Base-by-base conservation (phyloP, 2,329 filamentous ascomycete species). In the Helotiales sp. region DNA sequence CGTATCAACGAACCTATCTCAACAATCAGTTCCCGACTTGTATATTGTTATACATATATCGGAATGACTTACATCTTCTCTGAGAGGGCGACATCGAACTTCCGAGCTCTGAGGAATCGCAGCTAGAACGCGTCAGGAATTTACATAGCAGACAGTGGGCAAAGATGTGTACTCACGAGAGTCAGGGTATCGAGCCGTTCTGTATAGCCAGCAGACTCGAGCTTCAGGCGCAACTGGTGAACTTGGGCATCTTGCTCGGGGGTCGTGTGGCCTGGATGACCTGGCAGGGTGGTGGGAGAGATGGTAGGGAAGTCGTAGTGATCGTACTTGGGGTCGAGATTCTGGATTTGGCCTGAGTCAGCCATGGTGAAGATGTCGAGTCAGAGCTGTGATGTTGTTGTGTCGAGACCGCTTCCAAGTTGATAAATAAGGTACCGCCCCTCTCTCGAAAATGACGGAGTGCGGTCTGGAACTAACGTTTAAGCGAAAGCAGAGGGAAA, bases 151-250 rank as follows among this genome's bases (percentile, higher is more conserved):
- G 5, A 22, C n/a, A 29, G 13, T 4, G 7, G 5, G 4, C 31
- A 27, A 22, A 31, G n/a, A 19, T 40, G 40, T 15, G 33, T 46
- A 71, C 85, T 59, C 81, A 95, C 89, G 82, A 99, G 75, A 58
- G 91, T 97, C 79, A 98, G 74, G 33, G 93, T 98, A 75, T 99
- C 95, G 71, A 99, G 82, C 68, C 91, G 84, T 69, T 96, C 85
- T 24, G 82, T 93, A 78, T 85, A 90, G 57, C 93, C 93, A 72
- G 87, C 86, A 66, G 86, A 77, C 83, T 98, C 95, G 60, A 99
- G 85, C 81, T 90, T 82, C 76, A 85, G 78, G 63, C 95, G 87
- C 73, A 99, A 81, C 81, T 97, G 91, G 71, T 86, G 79, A 48
- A 98, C 88, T 77, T 93, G 88, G 54, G 91, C 92, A 83, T 96